phyloP scores from a whole-genome alignment of 2,329 filamentous ascomycete species.

The Penicillium palitans region DNA sequence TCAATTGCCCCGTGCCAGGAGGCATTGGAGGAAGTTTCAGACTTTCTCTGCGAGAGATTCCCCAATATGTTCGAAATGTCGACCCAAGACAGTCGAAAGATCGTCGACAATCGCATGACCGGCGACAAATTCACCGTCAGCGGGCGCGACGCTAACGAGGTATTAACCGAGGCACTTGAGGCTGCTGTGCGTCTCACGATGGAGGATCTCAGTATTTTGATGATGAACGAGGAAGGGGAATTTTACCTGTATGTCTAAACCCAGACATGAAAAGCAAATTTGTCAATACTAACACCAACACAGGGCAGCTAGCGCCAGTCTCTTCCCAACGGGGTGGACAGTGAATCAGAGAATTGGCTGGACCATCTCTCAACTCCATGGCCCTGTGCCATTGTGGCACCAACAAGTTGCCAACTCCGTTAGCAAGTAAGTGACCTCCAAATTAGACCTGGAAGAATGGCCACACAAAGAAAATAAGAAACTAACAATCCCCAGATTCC shows the following conservation, averaged over 20 bases:
- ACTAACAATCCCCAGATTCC: slow-evolving; percentile 39
- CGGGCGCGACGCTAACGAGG: slow-evolving; percentile 22
- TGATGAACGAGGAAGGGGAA: slow-evolving; percentile 48
- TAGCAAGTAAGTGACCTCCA: slow-evolving; percentile 40
- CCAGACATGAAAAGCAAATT: neutral
- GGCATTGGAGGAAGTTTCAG: slow-evolving; percentile 47
- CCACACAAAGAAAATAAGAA: neutral
- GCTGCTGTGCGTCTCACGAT: slow-evolving; percentile 51
- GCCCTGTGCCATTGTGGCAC: slow-evolving; percentile 52
- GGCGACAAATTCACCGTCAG: slow-evolving; percentile 47
- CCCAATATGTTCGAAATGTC: slow-evolving; percentile 45
- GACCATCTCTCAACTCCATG: slow-evolving; percentile 50
- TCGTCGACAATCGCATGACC: slow-evolving; percentile 47
- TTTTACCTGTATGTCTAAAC: slow-evolving; percentile 48
- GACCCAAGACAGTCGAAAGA: slow-evolving; percentile 27
- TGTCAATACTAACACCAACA: slow-evolving; percentile 1
- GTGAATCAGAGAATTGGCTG: slow-evolving; percentile 52
- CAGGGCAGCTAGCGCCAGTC: slow-evolving; percentile 53
- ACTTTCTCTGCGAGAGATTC: slow-evolving; percentile 48
- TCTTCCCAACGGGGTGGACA: slow-evolving; percentile 56
- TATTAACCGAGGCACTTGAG: slow-evolving; percentile 49
- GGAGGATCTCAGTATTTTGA: slow-evolving; percentile 55
- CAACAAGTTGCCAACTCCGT: slow-evolving; percentile 47
- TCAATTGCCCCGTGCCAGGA: slow-evolving; percentile 51
- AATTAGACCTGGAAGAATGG: neutral